Conservation (phyloP, 1,284 basidiomycete genomes). For the Entoloma clypeatum region DNA sequence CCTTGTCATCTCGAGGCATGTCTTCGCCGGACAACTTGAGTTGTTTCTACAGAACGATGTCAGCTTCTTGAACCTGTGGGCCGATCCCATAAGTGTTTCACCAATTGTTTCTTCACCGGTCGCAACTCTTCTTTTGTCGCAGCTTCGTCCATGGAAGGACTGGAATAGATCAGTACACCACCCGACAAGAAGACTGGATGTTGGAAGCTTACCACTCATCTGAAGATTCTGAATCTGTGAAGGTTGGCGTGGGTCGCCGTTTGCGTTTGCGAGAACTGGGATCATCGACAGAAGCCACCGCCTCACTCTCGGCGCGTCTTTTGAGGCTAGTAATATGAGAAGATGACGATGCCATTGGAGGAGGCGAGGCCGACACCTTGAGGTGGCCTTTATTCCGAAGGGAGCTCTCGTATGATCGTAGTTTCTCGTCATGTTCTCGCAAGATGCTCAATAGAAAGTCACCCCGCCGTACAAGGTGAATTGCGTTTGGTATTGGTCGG, state of each 20-base stretch:
- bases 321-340: constrained; percentile 53
- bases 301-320: constrained; percentile 78
- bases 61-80: constrained; percentile 3
- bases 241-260: constrained; percentile 85
- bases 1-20: constrained; percentile 92
- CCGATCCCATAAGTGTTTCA: constrained; percentile 35
- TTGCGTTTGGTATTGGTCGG: constrained; percentile 89
- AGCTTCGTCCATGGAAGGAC: constrained; percentile 94
- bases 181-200: constrained; percentile 2
- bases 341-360: constrained; percentile 67
- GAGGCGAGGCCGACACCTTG: constrained; percentile 66
- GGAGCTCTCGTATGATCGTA: constrained; percentile 77
- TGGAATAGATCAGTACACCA: constrained; percentile 26
- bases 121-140: constrained; percentile 94
- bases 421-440: constrained; percentile 90
- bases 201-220: constrained; percentile 71
- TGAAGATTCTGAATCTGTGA: constrained; percentile 85
- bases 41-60: constrained; percentile 67
- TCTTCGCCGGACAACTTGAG: constrained; percentile 90
- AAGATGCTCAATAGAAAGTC: constrained; percentile 91
- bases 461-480: constrained; percentile 95
- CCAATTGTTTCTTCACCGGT: constrained; percentile 95
- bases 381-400: constrained; percentile 61
- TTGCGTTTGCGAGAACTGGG: constrained; percentile 70
- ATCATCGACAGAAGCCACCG: constrained; percentile 75